Conservation (phyloP, 2,329 filamentous ascomycete genomes). For the Leptographium flavum region DNA sequence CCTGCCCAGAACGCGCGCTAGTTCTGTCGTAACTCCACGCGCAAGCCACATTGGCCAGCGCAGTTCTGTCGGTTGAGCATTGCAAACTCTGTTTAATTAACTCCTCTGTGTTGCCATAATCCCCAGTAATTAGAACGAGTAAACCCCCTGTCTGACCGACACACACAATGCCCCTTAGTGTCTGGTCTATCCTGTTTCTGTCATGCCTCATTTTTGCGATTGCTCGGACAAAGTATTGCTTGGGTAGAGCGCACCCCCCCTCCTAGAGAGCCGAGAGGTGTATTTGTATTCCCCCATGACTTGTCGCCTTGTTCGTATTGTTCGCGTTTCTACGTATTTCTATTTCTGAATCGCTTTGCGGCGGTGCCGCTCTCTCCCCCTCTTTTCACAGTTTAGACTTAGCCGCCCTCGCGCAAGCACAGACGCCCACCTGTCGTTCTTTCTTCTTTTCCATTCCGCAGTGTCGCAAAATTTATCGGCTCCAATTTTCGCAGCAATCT, state of each 20-base stretch:
- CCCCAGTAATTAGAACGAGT: no score
- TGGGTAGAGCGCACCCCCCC: no score
- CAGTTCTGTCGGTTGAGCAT: background rate
- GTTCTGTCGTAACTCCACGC: background rate
- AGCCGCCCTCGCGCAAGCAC: background rate
- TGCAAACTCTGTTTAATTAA: conserved; percentile 1
- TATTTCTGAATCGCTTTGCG: no score
- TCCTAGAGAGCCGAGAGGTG: no score
- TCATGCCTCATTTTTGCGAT: background rate
- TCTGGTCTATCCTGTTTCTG: background rate
- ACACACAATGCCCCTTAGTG: background rate
- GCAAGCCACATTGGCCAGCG: background rate
- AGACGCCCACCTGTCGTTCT: background rate
- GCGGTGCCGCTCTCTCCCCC: background rate
- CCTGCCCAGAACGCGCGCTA: background rate
- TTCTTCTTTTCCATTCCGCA: background rate
- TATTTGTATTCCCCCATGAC: background rate
- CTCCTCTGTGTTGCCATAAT: conserved; percentile 3
- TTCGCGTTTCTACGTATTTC: background rate
- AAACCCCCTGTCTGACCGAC: background rate
- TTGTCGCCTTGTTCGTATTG: no score
- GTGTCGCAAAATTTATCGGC: conserved; percentile 2
- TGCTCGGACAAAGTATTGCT: background rate
- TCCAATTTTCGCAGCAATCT: conserved; percentile 2
- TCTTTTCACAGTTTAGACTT: background rate